These are phyloP conservation scores for Yamadazyma sp. DNA, from an alignment of 805 yeast species.

Conservation along the genomic window DNA sequence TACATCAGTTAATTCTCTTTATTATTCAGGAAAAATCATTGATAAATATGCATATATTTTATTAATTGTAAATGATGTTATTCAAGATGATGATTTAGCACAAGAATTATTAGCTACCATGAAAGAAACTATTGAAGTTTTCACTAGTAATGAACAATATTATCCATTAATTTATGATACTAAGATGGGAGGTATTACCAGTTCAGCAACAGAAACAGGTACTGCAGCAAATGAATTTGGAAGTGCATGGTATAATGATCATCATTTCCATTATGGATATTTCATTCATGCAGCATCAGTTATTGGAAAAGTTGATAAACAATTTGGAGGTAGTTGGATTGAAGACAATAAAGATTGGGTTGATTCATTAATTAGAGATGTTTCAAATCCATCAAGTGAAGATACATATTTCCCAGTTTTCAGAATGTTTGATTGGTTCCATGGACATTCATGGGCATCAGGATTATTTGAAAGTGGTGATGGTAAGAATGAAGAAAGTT, in stretches of 20 bases:
- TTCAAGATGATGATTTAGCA: constrained; percentile 38
- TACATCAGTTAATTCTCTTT: constrained; percentile 35
- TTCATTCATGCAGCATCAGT: constrained; percentile 79
- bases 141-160: constrained; percentile 37
- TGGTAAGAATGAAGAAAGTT: constrained; percentile 71
- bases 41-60: constrained; percentile 57
- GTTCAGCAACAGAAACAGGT: constrained; percentile 44
- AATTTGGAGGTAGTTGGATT: constrained; percentile 53
- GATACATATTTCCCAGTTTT: constrained; percentile 64
- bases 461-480: constrained; percentile 67
- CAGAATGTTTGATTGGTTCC: constrained; percentile 69
- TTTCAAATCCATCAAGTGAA: constrained; percentile 53
- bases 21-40: constrained; percentile 50
- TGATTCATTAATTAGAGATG: constrained; percentile 59
- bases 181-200: constrained; percentile 50
- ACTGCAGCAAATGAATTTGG: constrained; percentile 53
- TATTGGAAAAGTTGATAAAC: constrained; percentile 59
- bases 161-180: constrained; percentile 55
- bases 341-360: constrained; percentile 50
- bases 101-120: constrained; percentile 28
- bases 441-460: constrained; percentile 76
- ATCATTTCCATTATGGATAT: constrained; percentile 84
- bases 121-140: constrained; percentile 41
- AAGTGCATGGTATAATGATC: constrained; percentile 74
- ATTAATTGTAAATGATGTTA: constrained; percentile 45